These are phyloP conservation scores for Chalara sp. DNA, from an alignment of 2,329 filamentous ascomycete species.

Conservation along the genomic window DNA sequence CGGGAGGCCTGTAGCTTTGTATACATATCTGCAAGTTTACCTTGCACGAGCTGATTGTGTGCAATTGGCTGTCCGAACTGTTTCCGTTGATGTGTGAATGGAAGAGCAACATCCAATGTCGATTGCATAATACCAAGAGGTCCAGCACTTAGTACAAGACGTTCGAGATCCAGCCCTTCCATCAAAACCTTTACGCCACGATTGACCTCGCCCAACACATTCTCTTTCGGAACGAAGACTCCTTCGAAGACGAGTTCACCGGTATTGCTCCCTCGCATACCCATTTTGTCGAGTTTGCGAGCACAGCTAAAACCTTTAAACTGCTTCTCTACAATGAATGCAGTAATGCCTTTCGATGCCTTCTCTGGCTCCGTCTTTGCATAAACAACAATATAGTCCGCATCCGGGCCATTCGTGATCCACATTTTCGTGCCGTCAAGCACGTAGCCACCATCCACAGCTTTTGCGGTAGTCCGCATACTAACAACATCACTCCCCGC, in stretches of 20 bases:
- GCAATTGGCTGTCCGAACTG: constrained; percentile 86
- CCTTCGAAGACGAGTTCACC: constrained; percentile 88
- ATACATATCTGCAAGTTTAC: constrained; percentile 94
- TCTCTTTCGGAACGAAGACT: constrained; percentile 79
- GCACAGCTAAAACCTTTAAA: constrained; percentile 76
- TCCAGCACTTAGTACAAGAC: constrained; percentile 84
- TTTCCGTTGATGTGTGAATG: constrained; percentile 81
- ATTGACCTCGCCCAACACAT: constrained; percentile 74
- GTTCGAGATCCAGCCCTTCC: constrained; percentile 91
- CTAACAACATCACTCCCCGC: constrained; percentile 90
- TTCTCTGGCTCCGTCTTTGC: constrained; percentile 82
- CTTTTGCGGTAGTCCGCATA: constrained; percentile 82
- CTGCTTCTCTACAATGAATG: constrained; percentile 73
- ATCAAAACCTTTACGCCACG: constrained; percentile 85
- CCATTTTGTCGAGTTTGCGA: constrained; percentile 93
- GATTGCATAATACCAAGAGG: constrained; percentile 94
- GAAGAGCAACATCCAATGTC: constrained; percentile 75
- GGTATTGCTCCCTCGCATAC: constrained; percentile 95
- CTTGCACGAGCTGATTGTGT: constrained; percentile 89
- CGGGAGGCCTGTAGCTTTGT: constrained; percentile 79
- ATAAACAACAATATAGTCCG: constrained; percentile 91
- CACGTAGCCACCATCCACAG: constrained; percentile 76
- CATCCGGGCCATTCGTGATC: constrained; percentile 97
- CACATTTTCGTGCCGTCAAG: constrained; percentile 83
- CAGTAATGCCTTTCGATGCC: constrained; percentile 86